Conservation (phyloP, 371 early-diverging fungal genomes). For the Capillidium heterosporum region DNA sequence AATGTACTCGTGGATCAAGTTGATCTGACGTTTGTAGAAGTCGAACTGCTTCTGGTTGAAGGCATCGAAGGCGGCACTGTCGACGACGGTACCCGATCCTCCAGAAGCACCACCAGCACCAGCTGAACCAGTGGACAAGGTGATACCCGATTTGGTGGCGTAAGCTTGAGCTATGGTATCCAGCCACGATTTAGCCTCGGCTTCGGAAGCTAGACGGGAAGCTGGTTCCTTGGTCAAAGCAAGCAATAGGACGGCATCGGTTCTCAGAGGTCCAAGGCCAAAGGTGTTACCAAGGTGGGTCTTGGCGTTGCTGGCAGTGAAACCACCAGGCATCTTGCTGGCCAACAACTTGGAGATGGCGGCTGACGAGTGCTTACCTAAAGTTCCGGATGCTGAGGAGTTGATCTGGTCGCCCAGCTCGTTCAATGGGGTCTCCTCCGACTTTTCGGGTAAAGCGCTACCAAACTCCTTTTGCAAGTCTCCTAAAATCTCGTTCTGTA, state of each 20-base stretch:
- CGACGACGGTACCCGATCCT: conserved; percentile 43
- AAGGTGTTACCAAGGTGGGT: conserved; percentile 41
- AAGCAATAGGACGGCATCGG: conserved; percentile 62
- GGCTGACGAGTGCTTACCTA: conserved; percentile 69
- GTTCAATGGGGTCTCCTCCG: conserved; percentile 74
- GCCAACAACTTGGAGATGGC: conserved; percentile 69
- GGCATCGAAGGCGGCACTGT: conserved; percentile 74
- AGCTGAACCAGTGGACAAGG: conserved; percentile 38
- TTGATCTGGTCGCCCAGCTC: conserved; percentile 62
- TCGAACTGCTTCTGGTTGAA: conserved; percentile 62
- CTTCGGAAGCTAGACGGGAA: conserved; percentile 55
- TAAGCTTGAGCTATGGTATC: conserved; percentile 61
- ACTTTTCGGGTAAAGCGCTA: conserved; percentile 64
- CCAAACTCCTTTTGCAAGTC: conserved; percentile 89
- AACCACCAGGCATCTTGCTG: conserved; percentile 90
- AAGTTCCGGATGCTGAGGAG: conserved; percentile 35
- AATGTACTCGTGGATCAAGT: conserved; percentile 72
- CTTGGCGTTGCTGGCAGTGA: conserved; percentile 63
- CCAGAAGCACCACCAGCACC: conserved; percentile 33
- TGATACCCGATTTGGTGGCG: conserved; percentile 57
- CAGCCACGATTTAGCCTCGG: conserved; percentile 80
- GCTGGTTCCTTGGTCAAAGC: conserved; percentile 77
- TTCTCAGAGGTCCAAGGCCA: conserved; percentile 76
- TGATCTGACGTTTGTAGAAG: conserved; percentile 70
- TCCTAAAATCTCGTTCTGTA: conserved; percentile 93